Conservation (phyloP, 306 rosid genomes). For the Glycine soja region DNA sequence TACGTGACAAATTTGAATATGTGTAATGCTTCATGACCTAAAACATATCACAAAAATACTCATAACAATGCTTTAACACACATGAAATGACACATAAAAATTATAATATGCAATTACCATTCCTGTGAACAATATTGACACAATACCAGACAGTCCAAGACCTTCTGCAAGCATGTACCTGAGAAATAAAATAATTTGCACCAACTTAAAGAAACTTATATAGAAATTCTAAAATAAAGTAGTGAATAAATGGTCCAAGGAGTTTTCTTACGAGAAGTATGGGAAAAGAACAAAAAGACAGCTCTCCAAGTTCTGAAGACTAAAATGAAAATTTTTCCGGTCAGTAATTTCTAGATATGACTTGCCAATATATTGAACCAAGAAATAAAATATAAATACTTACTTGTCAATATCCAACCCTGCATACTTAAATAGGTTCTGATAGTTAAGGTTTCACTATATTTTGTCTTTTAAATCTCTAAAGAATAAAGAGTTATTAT, state of each 20-base stretch:
- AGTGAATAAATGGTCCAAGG: slow-evolving; percentile 32
- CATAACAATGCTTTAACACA: slow-evolving; percentile 18
- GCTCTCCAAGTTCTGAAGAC: slow-evolving; percentile 86
- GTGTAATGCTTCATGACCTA: slow-evolving; percentile 91
- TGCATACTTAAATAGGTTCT: slow-evolving; percentile 85
- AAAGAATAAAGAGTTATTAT: not conserved
- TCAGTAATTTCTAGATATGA: slow-evolving; percentile 30
- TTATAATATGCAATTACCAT: slow-evolving; percentile 58
- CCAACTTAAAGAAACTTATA: not conserved
- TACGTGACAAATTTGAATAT: slow-evolving; percentile 76
- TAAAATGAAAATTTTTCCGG: slow-evolving; percentile 44
- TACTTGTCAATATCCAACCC: slow-evolving; percentile 83
- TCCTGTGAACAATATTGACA: slow-evolving; percentile 89
- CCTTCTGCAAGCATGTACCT: slow-evolving; percentile 93
- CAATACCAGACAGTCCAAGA: slow-evolving; percentile 82
- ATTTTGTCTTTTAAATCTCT: slow-evolving; percentile 32
- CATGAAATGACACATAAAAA: slow-evolving; percentile 9
- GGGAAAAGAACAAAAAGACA: slow-evolving; percentile 86
- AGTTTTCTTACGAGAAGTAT: slow-evolving; percentile 74
- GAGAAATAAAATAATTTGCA: slow-evolving; percentile 32
- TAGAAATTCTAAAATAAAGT: not conserved
- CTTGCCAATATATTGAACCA: slow-evolving; percentile 18
- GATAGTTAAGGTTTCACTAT: slow-evolving; percentile 64
- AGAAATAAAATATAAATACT: slow-evolving; percentile 43
- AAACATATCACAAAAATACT: slow-evolving; percentile 39